Conservation (phyloP, 306 rosid species). For the Castanopsis chinensis region DNA sequence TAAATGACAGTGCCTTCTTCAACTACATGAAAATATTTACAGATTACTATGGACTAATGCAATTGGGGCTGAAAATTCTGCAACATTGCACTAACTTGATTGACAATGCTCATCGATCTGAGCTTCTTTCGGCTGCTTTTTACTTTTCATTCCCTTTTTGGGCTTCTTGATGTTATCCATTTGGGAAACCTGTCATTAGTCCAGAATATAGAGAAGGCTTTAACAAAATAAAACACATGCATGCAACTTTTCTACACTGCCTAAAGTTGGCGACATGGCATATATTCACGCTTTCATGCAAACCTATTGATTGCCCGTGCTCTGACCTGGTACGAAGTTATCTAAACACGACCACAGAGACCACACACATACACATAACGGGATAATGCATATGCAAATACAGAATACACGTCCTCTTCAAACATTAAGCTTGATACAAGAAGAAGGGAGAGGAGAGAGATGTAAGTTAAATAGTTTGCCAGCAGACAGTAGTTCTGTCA, state of each 20-base stretch:
- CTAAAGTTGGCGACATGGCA: too few species aligned
- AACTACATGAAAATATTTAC: slow-evolving; percentile 21
- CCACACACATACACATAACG: background rate
- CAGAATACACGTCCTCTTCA: background rate
- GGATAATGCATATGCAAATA: too few species aligned
- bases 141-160: slow-evolving; percentile 29
- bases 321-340: background rate
- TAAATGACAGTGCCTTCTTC: background rate
- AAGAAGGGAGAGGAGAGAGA: too few species aligned
- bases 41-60: background rate
- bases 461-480: background rate
- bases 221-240: background rate
- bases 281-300: too few species aligned
- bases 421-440: background rate
- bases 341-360: background rate
- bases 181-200: slow-evolving; percentile 52
- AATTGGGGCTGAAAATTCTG: background rate
- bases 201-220: slow-evolving; percentile 5
- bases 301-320: too few species aligned
- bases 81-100: background rate
- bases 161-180: slow-evolving; percentile 47
- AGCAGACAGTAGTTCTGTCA: background rate
- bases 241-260: too few species aligned
- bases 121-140: slow-evolving; percentile 17
- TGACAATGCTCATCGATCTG: slow-evolving; percentile 19